These are phyloP conservation scores for Aspergillus neotritici DNA, from an alignment of 2,329 filamentous ascomycete genomes.

Conservation along the genomic window DNA sequence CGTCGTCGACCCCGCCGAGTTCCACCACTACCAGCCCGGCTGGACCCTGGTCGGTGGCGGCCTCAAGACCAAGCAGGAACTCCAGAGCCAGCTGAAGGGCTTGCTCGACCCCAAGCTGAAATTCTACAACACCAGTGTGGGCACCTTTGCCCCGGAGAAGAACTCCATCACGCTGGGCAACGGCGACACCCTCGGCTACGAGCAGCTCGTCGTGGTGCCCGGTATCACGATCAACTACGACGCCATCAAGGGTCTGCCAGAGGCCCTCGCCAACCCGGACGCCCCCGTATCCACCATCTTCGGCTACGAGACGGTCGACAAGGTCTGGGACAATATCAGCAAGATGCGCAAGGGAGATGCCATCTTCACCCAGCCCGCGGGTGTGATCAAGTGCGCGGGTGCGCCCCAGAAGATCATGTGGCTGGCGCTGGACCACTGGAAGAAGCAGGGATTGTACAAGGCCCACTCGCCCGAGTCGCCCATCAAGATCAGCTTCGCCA, in stretches of 20 bases:
- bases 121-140: conserved; percentile 53
- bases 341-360: conserved; percentile 47
- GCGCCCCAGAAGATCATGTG: conserved; percentile 60
- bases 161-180: conserved; percentile 53
- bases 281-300: conserved; percentile 54
- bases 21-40: conserved; percentile 64
- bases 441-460: conserved; percentile 48
- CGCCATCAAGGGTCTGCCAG: conserved; percentile 52
- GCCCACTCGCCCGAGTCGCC: conserved; percentile 37
- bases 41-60: conserved; percentile 65
- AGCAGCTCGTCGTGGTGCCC: conserved; percentile 60
- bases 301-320: conserved; percentile 51
- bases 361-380: conserved; percentile 56
- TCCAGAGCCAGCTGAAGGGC: conserved; percentile 47
- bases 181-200: conserved; percentile 55
- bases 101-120: conserved; percentile 57
- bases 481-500: conserved; percentile 53
- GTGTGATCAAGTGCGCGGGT: conserved; percentile 56
- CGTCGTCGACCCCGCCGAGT: conserved; percentile 56
- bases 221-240: conserved; percentile 50
- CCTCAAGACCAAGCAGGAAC: conserved; percentile 56
- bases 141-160: conserved; percentile 49
- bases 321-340: conserved; percentile 47
- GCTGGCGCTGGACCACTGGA: conserved; percentile 58
- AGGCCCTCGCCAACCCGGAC: conserved; percentile 48